Base-by-base conservation (phyloP, 805 yeast species). In the Cyberlindnera bimundalis region DNA sequence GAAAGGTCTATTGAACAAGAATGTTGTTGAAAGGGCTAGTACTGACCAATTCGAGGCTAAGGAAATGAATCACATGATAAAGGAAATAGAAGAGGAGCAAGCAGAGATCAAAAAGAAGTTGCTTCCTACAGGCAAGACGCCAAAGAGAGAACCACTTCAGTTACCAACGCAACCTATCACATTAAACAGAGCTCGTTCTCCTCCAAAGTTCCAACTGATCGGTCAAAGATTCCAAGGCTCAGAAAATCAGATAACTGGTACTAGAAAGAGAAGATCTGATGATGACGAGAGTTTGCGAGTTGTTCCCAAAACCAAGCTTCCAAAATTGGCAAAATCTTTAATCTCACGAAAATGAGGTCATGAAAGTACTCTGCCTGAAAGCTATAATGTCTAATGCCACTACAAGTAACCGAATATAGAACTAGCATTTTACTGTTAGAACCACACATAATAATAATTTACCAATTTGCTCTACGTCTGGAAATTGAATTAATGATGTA, bases 91-190 rank as follows among this genome's bases (percentile, higher is more conserved):
- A 19, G 29, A 33, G 16, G 60, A 59, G 20, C 58, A 59, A 25
- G 26, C 33, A 2, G 56, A 53, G 31, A 52, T 60, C 14, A 50
- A 50, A 21, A 49, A 45, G 25, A 40, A 48, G 12, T 39, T 52
- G 3, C 26, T 60, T 11, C 60, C 64, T 4, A 57, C 61, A 2
- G 64, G 64, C 2, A 59, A 59, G 19, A 60, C 64, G 2, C 64
- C 64, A 8, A 46, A 43, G 34, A 40, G 60, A 31, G 50, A 48
- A 12, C 32, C 31, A 1, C 35, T 53, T 7, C 40, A 29, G 9
- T 14, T 55, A 8, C 58, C 59, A 12, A 23, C 26, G 13, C 43
- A 39, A 15, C 19, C 11, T 2, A 14, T 20, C 13, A 35, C 33
- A 11, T n/a, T 33, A 3, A 41, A 39, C 16, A 11, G 21, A 2